A percentile compares a stretch with the other conserved stretches of the same genome.
Evolutionary conservation across 139 green algal genomes (phyloP).

Genomic region (Chlamydomonas urium): DNA sequence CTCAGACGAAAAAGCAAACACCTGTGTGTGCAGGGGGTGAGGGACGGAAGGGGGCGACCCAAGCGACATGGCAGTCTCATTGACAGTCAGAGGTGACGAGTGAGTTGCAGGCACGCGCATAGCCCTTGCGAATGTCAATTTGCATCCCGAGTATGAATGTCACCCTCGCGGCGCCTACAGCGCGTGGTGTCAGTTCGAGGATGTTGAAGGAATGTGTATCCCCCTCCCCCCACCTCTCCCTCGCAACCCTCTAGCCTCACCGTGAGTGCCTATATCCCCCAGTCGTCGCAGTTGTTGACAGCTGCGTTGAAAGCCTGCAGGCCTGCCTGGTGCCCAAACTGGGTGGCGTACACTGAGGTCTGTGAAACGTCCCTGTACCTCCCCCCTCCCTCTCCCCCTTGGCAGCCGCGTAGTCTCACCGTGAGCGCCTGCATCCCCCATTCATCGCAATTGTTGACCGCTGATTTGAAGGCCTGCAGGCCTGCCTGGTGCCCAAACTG

Average conservation of each 20-base stretch:
- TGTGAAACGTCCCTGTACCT: neutral
- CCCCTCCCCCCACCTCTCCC: neutral
- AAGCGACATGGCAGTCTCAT: neutral
- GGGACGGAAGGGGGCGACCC: neutral
- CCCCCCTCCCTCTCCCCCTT: neutral
- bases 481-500: conserved; percentile 50
- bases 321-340: neutral
- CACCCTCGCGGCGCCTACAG: no score
- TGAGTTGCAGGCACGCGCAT: neutral
- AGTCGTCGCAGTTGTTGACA: neutral
- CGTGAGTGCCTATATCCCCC: neutral
- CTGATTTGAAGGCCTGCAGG: conserved; percentile 38
- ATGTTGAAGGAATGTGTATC: neutral
- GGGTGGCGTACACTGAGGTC: neutral
- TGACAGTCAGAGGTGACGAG: neutral
- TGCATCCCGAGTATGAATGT: no score
- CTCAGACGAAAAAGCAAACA: conserved; percentile 66
- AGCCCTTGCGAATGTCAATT: neutral
- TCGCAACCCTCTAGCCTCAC: neutral
- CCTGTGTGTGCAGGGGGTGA: conserved; percentile 24
- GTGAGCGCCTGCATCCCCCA: conserved; percentile 66
- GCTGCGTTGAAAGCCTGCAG: neutral
- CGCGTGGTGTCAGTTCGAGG: neutral
- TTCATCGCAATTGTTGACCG: conserved; percentile 33
- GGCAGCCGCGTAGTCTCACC: conserved; percentile 25